Evolutionary conservation across 2,329 filamentous ascomycete genomes (phyloP).

Genomic region (Penicillium sp.): DNA sequence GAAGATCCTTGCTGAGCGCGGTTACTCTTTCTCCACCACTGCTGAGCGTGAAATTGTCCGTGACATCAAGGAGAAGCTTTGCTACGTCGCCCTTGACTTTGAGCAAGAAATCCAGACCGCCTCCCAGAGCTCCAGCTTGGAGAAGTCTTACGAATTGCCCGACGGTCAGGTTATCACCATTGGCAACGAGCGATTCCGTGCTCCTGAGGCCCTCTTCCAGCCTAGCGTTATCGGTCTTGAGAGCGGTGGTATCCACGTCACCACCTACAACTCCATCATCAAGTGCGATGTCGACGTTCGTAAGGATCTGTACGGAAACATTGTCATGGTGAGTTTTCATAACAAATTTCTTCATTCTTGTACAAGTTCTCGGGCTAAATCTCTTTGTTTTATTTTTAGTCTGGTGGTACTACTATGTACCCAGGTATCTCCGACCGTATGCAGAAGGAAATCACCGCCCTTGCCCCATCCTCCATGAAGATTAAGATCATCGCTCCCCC

Average conservation of each 20-base stretch:
- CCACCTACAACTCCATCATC: conserved; percentile 99
- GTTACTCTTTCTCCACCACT: conserved; percentile 99
- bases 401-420: conserved; percentile 99
- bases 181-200: conserved; percentile 99
- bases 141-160: conserved; percentile 99
- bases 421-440: conserved; percentile 99
- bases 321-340: conserved; percentile 84
- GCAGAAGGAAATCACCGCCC: conserved; percentile 99
- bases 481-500: conserved; percentile 99
- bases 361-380: background rate
- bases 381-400: conserved; percentile 52
- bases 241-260: conserved; percentile 98
- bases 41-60: conserved; percentile 99
- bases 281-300: conserved; percentile 99
- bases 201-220: conserved; percentile 99
- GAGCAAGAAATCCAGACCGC: conserved; percentile 99
- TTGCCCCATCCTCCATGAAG: conserved; percentile 99
- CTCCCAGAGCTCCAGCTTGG: conserved; percentile 95
- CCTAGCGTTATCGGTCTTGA: conserved; percentile 97
- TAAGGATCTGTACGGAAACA: conserved; percentile 99
- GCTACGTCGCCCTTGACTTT: conserved; percentile 99
- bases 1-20: conserved; percentile 99
- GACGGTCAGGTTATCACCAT: conserved; percentile 99
- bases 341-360: background rate
- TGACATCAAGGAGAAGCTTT: conserved; percentile 99